These are phyloP conservation scores for Paecilomyces sp. DNA, from an alignment of 2,329 filamentous ascomycete species.

Conservation along the genomic window DNA sequence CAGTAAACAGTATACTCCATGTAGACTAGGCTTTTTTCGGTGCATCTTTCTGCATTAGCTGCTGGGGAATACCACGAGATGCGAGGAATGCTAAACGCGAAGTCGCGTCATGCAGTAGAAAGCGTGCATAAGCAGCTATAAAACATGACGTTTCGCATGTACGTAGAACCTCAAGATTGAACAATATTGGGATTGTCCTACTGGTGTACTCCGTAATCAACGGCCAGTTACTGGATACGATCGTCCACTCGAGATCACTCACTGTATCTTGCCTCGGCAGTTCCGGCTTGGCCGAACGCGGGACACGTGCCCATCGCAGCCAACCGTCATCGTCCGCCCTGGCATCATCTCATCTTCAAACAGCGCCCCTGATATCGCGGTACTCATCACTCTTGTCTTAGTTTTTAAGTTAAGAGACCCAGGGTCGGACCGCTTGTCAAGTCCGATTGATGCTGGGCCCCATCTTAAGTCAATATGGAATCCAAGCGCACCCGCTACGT, in stretches of 20 bases:
- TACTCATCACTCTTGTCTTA: not conserved
- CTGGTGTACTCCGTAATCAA: too few species aligned
- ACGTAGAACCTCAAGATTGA: too few species aligned
- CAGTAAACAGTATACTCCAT: too few species aligned
- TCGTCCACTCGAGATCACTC: not conserved
- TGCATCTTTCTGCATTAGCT: too few species aligned
- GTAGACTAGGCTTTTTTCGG: not conserved
- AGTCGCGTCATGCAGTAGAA: too few species aligned
- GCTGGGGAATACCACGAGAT: too few species aligned
- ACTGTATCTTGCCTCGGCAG: constrained; percentile 16
- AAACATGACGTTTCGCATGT: too few species aligned
- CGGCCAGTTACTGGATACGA: too few species aligned
- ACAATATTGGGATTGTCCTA: too few species aligned
- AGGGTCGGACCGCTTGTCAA: not conserved
- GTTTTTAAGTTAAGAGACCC: not conserved
- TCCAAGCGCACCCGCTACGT: constrained; percentile 13
- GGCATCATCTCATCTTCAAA: constrained; percentile 5
- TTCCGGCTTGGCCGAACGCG: constrained; percentile 17
- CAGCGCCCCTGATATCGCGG: not conserved
- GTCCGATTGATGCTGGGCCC: not conserved
- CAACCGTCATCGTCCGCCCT: not conserved
- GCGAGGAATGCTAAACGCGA: too few species aligned
- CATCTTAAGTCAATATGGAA: constrained; percentile 20
- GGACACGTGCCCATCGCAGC: constrained; percentile 17
- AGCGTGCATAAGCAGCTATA: too few species aligned